These are phyloP conservation scores for Cardamine occulta DNA, from an alignment of 345 rosid species.

Conservation along the genomic window DNA sequence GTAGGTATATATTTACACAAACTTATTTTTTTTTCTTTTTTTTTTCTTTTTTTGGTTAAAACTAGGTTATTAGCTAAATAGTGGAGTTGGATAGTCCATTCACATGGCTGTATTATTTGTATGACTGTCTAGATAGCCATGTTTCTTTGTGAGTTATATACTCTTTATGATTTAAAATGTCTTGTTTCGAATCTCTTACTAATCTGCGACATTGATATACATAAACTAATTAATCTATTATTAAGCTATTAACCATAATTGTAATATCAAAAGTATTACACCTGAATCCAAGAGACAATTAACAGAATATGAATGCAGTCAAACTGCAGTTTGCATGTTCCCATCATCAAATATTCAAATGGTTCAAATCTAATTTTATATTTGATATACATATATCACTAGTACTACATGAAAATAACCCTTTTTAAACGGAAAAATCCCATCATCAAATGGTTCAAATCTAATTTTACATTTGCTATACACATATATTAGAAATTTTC, in stretches of 20 bases:
- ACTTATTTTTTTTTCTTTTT: not conserved
- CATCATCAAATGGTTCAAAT: too few species aligned
- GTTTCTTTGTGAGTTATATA: not conserved
- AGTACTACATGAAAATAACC: too few species aligned
- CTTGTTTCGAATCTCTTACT: slow-evolving; percentile 4
- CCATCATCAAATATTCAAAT: too few species aligned
- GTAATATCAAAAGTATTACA: not conserved
- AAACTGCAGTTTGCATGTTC: too few species aligned
- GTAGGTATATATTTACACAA: not conserved
- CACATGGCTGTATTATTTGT: slow-evolving; percentile 6
- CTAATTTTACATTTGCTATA: too few species aligned
- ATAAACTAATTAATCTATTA: not conserved
- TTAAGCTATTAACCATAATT: not conserved
- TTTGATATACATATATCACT: too few species aligned
- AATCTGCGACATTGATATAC: not conserved
- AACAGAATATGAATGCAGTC: too few species aligned
- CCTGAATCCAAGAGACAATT: too few species aligned
- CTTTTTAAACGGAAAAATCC: too few species aligned
- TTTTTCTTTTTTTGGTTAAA: not conserved
- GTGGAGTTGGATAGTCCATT: not conserved
- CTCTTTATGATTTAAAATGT: not conserved
- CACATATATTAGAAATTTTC: too few species aligned
- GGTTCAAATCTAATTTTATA: too few species aligned
- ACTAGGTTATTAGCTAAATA: not conserved
- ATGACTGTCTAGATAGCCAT: not conserved